Percentiles rank a stretch among this genome's conserved stretches.
Evolutionary conservation across 2,329 filamentous ascomycete genomes (phyloP).

Genomic region (Eutypa lata): DNA sequence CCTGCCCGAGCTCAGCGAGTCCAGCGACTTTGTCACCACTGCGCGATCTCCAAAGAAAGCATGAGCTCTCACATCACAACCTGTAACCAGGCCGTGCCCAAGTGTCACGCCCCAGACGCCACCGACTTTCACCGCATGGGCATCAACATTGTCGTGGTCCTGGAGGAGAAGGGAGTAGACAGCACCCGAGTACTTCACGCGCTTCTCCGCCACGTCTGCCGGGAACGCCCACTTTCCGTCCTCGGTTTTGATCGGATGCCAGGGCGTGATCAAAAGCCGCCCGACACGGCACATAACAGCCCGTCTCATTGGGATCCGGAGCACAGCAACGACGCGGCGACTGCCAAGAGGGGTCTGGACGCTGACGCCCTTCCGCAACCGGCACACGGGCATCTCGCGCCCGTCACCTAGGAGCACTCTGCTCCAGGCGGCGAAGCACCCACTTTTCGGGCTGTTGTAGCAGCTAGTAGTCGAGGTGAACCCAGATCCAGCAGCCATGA

Average conservation of each 20-base stretch:
- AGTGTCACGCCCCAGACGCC: conserved; percentile 53
- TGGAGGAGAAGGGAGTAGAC: conserved; percentile 58
- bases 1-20: too few species aligned
- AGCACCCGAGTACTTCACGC: conserved; percentile 43
- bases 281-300: conserved; percentile 44
- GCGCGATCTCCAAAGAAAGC: too few species aligned
- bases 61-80: too few species aligned
- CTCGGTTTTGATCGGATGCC: conserved; percentile 52
- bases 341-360: too few species aligned
- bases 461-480: too few species aligned
- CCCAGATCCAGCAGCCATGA: too few species aligned
- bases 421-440: too few species aligned
- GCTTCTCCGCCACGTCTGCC: conserved; percentile 27
- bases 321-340: conserved; percentile 50
- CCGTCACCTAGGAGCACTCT: too few species aligned
- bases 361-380: too few species aligned
- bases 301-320: conserved; percentile 44
- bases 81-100: conserved; percentile 49
- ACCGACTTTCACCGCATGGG: conserved; percentile 50
- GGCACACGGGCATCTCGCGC: too few species aligned
- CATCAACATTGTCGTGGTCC: conserved; percentile 36
- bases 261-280: conserved; percentile 52
- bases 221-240: conserved; percentile 46
- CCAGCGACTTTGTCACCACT: too few species aligned
- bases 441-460: too few species aligned